Conservation (phyloP, 225 moss, liverwort and hornwort genomes). For the Polytrichum commune region DNA sequence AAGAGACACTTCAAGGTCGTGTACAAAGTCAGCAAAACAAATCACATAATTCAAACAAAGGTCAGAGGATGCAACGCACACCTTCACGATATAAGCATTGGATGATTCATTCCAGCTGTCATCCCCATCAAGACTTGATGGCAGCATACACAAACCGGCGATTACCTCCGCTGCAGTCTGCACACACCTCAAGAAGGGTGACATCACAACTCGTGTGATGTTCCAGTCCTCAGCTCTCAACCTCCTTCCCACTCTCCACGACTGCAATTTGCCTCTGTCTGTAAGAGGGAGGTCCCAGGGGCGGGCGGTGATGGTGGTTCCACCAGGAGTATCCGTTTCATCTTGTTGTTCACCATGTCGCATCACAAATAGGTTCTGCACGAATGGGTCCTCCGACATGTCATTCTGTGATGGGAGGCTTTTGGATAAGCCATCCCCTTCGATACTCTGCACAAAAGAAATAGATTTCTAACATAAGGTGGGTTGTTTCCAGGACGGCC, state of each 20-base stretch:
- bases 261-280: constrained; percentile 51
- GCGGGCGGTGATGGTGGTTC: neutral
- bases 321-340: constrained; percentile 15
- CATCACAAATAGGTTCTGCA: constrained; percentile 73
- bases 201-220: constrained; percentile 55
- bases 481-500: no score
- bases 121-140: constrained; percentile 25
- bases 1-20: no score
- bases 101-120: constrained; percentile 1
- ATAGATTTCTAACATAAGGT: no score
- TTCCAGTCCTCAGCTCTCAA: constrained; percentile 60
- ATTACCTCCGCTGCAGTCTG: constrained; percentile 68
- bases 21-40: no score
- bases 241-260: constrained; percentile 50
- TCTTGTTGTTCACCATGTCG: constrained; percentile 50
- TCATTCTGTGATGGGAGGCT: neutral
- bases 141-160: constrained; percentile 39
- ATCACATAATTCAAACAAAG: neutral
- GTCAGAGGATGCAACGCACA: neutral
- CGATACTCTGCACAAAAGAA: constrained; percentile 8
- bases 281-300: constrained; percentile 65
- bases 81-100: constrained; percentile 20
- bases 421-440: constrained; percentile 9
- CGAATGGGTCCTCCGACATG: constrained; percentile 14
- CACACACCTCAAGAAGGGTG: constrained; percentile 61